Evolutionary conservation across 805 yeast species (phyloP), one percentile per base, ranked within the genome.

Genomic region (Gaillardinia entomophila): DNA sequence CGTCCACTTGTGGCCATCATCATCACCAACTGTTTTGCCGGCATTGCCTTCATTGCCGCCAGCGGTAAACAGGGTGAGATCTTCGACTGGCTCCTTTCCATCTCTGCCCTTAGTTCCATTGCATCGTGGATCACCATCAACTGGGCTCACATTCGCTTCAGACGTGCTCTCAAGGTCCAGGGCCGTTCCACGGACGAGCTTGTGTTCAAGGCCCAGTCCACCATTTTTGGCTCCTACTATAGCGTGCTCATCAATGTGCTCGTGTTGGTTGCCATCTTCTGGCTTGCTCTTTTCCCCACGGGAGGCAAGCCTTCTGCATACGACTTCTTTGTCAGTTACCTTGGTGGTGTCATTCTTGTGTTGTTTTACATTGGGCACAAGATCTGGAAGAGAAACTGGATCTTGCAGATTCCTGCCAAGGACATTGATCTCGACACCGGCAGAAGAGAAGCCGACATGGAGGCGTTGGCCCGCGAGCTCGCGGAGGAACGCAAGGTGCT

Each of bases 1-100:
- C 70, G 87, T 51, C 89, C 89, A 19, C 50, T 80, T 34, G 72
- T 64, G 26, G 78, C 81, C 33, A 71, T 79, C 38, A 42, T 60
- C 17, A 51, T 74, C 31, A 69, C 79, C 20, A 61, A 73, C 31
- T 35, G 59, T 4, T 61, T 82, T 49, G 88, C 87, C 32, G 55
- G 78, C 37, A 70, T 82, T 33, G 75, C 79, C 32, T 74, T 79
- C 49, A 67, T 82, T 45, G 82, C 84, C 15, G 57, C 57, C 16
- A 46, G 49, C 24, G 43, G 43, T 12, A 47, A 47, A 30, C 43
- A 51, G 25, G 46, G 38, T 7, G 48, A 33, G 3, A 49, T 48
- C 2, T 52, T 52, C 45, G 36, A 35, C 42, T 52, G 57, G 57
- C 39, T 52, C 34, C 41, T 51, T 41, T 51, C 56, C 12, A 38